Evolutionary conservation across 768 basidiomycete species (phyloP), one percentile per base, ranked within the genome.

Genomic region (Xerocomus potaroensis): DNA sequence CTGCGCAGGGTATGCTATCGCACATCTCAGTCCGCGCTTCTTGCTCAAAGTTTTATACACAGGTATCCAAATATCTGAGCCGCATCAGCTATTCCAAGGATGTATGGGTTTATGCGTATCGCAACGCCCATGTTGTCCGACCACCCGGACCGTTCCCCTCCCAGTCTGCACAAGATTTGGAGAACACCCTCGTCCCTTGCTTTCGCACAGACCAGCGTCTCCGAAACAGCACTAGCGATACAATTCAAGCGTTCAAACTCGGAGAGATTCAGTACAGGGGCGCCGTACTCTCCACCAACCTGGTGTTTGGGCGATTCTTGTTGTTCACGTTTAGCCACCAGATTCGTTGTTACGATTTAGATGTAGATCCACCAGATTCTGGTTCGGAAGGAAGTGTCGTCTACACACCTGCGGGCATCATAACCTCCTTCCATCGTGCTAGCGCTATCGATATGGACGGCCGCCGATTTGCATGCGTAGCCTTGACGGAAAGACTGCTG

Each of bases 31-130:
- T 6, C 12, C 11, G 34, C 16, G 18, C 11, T 35, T 35, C 9
- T 18, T 5, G 7, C 10, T 4, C 3, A 52, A 48, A 23, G 49
- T 24, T n/a, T n/a, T n/a, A n/a, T n/a, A n/a, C n/a, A 26, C 38
- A 39, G 38, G 38, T 26, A 2, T 39, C 38, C 18, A 23, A 19
- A 39, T 39, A 27, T 27, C 23, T 39, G 38, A 27, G 27, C 24
- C 30, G 11, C 6, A 23, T 45, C 0, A 60, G 44, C 41, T 36
- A 38, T 27, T 16, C 10, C 21, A 54, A 43, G 35, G 40, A 46
- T 3, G 14, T 58, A 12, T 59, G 58, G 59, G 48, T 38, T 18
- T 15, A 54, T 6, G 42, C 40, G n/a, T 60, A 60, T 45, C 55
- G 55, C 35, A 36, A 8, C 6, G 31, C 15, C 14, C 6, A 31